Percentiles rank a stretch among this genome's conserved stretches.
Conservation (phyloP, 805 yeast genomes). For the Teunomyces atbi region DNA sequence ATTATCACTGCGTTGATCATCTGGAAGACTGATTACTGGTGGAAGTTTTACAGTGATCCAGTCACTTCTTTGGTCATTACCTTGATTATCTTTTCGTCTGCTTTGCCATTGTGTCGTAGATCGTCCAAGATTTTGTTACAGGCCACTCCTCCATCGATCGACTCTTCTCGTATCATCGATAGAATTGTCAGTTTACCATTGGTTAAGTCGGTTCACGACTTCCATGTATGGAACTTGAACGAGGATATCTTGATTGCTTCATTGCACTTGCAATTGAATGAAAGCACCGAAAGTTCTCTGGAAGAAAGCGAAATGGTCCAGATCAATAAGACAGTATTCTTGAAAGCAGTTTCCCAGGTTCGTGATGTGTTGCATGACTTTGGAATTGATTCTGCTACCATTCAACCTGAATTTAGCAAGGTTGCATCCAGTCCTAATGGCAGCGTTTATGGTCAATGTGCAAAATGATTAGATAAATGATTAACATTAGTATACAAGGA, state of each 20-base stretch:
- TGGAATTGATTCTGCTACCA: conserved; percentile 91
- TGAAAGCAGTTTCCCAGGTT: conserved; percentile 69
- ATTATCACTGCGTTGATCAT: conserved; percentile 85
- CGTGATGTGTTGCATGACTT: conserved; percentile 75
- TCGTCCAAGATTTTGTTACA: conserved; percentile 86
- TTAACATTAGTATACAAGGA: not conserved
- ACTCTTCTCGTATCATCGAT: conserved; percentile 68
- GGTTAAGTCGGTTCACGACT: conserved; percentile 85
- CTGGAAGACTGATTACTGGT: conserved; percentile 87
- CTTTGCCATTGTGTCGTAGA: conserved; percentile 82
- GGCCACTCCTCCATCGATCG: conserved; percentile 85
- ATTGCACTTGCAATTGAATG: conserved; percentile 70
- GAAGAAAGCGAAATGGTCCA: conserved; percentile 48
- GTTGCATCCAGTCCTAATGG: conserved; percentile 1
- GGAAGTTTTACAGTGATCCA: conserved; percentile 89
- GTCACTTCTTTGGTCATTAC: conserved; percentile 82
- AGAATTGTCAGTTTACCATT: conserved; percentile 69
- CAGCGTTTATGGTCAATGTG: conserved; percentile 3
- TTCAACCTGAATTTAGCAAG: conserved; percentile 82
- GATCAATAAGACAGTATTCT: conserved; percentile 44
- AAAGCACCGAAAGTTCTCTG: not conserved
- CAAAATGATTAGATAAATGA: not conserved
- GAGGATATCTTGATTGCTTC: conserved; percentile 87
- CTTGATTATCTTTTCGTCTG: conserved; percentile 82
- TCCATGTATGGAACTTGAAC: conserved; percentile 94